These are phyloP conservation scores for Candida taoyuanica DNA, from an alignment of 805 yeast species.

Conservation along the genomic window DNA sequence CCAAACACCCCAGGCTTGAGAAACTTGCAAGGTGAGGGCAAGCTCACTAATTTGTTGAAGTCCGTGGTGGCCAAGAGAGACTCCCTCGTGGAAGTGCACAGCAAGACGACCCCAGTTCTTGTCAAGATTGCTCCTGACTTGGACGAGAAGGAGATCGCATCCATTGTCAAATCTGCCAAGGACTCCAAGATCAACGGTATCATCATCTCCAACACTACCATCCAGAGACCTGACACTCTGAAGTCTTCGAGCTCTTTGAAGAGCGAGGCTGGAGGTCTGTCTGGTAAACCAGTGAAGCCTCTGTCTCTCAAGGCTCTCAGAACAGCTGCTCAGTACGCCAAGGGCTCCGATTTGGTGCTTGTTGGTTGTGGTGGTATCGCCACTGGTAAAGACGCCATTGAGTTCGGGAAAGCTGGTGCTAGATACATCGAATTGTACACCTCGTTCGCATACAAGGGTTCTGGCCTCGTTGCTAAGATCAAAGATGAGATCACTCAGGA, in stretches of 20 bases:
- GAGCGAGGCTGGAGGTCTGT: conserved; percentile 77
- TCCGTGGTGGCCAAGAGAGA: conserved; percentile 71
- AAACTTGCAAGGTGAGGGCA: conserved; percentile 73
- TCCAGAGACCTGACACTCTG: conserved; percentile 68
- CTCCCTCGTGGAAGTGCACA: conserved; percentile 37
- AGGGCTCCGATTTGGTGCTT: conserved; percentile 66
- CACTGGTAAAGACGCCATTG: conserved; percentile 83
- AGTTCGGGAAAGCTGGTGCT: conserved; percentile 92
- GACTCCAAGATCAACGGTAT: conserved; percentile 83
- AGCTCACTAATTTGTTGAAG: conserved; percentile 61
- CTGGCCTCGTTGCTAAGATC: conserved; percentile 66
- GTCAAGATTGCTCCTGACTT: conserved; percentile 96
- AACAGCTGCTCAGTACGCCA: conserved; percentile 68
- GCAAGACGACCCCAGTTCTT: conserved; percentile 65
- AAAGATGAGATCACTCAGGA: conserved; percentile 55
- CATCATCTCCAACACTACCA: conserved; percentile 87
- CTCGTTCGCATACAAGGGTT: conserved; percentile 88
- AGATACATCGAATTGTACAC: conserved; percentile 84
- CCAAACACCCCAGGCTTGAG: conserved; percentile 97
- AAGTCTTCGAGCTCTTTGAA: conserved; percentile 44
- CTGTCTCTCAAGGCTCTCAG: conserved; percentile 67
- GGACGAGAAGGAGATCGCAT: conserved; percentile 69
- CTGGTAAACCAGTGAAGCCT: conserved; percentile 90
- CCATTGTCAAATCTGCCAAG: conserved; percentile 79
- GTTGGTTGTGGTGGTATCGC: conserved; percentile 95